Base-by-base conservation (phyloP, 345 rosid species). In the Hevea brasiliensis region DNA sequence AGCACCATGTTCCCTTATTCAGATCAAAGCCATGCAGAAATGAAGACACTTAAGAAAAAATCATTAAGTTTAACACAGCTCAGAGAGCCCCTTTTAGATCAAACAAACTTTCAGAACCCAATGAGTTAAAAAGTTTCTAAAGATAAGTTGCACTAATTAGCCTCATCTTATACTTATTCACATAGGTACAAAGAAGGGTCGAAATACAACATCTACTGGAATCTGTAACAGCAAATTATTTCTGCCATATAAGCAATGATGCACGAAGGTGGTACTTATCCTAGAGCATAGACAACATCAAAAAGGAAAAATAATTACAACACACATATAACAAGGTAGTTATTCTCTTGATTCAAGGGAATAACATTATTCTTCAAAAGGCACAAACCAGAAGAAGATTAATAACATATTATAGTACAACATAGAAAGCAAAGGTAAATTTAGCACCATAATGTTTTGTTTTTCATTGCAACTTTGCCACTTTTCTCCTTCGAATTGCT, bases 361-460 rank as follows among this genome's bases (percentile, higher is more conserved):
- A 67, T n/a, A 82, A 53, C 79, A 27, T 71, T 72, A 68, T 72
- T 75, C 29, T 23, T 41, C 70, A 72, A 41, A 24, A 74, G 75
- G 59, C 61, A 50, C 70, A 73, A 56, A 63, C 18, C 13, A 24
- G 7, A 57, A 10, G 18, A 35, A 48, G 48, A 35, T 7, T 55
- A 9, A 7, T 61, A n/a, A 11, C 17, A 29, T 29, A 3, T 3
- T 41, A 14, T n/a, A 42, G 3, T 26, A 70, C 53, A 41, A 27
- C 23, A 66, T 32, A 68, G 48, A 45, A 42, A 47, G 62, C 3
- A 11, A 6, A 61, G 62, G 42, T 17, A 32, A 27, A 63, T 24
- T 83, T 75, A 92, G 79, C 85, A 66, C 98, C 98, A 94, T 57
- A 85, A 78, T 8, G 90, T 88, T 14, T 77, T 72, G 76, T 85